Conservation (phyloP, 345 rosid genomes). For the Lagerstroemia speciosa region DNA sequence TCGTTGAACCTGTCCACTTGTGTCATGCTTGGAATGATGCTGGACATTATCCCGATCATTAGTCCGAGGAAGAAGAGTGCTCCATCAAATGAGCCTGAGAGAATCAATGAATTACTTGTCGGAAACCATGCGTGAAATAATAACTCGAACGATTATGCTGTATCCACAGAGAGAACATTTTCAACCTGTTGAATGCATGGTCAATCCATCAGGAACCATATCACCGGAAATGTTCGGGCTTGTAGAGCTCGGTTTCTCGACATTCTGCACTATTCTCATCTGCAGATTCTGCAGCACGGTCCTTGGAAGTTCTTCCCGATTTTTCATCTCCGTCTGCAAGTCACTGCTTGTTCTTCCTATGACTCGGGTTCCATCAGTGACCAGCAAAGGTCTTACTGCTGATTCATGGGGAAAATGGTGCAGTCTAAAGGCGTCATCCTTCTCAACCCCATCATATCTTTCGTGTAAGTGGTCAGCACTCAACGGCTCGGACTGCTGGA, state of each 20-base stretch:
- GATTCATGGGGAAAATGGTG: conserved; percentile 4
- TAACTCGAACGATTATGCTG: background rate
- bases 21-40: conserved; percentile 2
- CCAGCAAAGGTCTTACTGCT: conserved; percentile 10
- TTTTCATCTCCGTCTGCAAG: background rate
- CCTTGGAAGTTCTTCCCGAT: background rate
- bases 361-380: conserved; percentile 15
- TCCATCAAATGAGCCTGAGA: conserved; percentile 17
- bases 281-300: background rate
- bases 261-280: background rate
- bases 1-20: conserved; percentile 20
- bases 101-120: background rate
- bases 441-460: conserved; percentile 9
- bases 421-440: conserved; percentile 7
- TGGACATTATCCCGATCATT: conserved; percentile 14
- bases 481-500: conserved; percentile 5
- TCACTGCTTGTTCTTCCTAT: conserved; percentile 14
- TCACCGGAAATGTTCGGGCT: background rate
- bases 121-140: background rate
- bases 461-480: conserved; percentile 9
- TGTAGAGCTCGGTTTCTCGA: background rate
- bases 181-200: conserved; percentile 18
- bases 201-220: conserved; percentile 1
- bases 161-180: background rate
- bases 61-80: conserved; percentile 20